A percentile compares a stretch with the other conserved stretches of the same genome.
Evolutionary conservation across 2,329 filamentous ascomycete genomes (phyloP).

Genomic region (Tolypocladium pustulatum): DNA sequence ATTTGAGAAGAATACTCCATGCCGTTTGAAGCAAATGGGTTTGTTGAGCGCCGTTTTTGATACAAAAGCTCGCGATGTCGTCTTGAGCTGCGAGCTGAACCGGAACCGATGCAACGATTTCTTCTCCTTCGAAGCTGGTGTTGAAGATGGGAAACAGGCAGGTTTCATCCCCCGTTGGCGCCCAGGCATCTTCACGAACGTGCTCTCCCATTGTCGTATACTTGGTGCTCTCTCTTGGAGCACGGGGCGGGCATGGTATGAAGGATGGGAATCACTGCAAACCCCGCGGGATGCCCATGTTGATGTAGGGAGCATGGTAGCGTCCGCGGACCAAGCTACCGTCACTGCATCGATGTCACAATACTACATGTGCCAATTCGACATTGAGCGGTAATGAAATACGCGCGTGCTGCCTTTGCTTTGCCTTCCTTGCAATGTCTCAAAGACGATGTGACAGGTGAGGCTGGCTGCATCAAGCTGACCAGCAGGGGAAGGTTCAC

Average conservation of each 20-base stretch:
- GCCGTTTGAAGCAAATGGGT: neutral
- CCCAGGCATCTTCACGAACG: neutral
- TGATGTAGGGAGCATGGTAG: neutral
- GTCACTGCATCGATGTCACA: neutral
- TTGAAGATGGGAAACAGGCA: slow-evolving; percentile 2
- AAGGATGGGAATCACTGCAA: neutral
- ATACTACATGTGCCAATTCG: neutral
- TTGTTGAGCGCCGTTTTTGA: neutral
- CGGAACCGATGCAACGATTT: neutral
- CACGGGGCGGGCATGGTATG: neutral
- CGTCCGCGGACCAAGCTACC: neutral
- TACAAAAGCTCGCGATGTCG: neutral
- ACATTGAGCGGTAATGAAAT: neutral
- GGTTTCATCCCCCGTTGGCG: neutral
- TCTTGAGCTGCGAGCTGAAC: neutral
- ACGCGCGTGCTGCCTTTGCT: neutral
- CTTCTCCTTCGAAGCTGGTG: neutral
- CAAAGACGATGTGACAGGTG: neutral
- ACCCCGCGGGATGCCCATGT: neutral
- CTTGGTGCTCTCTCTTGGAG: neutral
- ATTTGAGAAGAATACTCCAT: neutral
- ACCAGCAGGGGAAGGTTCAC: neutral
- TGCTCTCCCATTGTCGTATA: neutral
- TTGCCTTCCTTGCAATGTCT: neutral
- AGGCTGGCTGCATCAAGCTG: neutral